Percentiles rank a stretch among this genome's conserved stretches.
Conservation (phyloP, 1,284 basidiomycete species). For the Ustilago curta region DNA sequence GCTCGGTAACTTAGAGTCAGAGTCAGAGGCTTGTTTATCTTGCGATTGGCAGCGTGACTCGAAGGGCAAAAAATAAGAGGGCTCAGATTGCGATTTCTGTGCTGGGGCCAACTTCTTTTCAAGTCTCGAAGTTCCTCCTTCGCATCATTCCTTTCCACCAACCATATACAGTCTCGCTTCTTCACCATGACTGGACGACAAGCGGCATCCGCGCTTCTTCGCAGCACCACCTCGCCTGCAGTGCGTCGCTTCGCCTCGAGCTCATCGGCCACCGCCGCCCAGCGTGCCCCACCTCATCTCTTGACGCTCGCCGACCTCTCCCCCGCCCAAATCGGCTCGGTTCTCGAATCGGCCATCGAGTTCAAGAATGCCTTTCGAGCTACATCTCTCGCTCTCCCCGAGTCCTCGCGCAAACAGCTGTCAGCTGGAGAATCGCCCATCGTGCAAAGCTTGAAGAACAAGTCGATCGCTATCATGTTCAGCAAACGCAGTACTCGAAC, state of each 20-base stretch:
- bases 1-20: constrained; percentile 4
- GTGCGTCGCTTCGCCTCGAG: constrained; percentile 36
- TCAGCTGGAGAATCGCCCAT: constrained; percentile 38
- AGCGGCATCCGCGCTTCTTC: constrained; percentile 17
- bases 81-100: constrained; percentile 5
- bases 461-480: constrained; percentile 89
- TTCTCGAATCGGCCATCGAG: constrained; percentile 76
- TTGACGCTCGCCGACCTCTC: constrained; percentile 86
- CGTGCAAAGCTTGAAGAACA: constrained; percentile 77
- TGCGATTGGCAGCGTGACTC: constrained; percentile 15
- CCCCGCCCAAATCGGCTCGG: constrained; percentile 77
- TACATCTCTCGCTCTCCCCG: constrained; percentile 72
- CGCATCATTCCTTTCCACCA: neutral
- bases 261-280: constrained; percentile 10
- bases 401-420: constrained; percentile 40
- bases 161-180: constrained; percentile 4
- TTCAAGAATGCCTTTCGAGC: constrained; percentile 75
- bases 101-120: constrained; percentile 12
- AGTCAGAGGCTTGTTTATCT: constrained; percentile 15
- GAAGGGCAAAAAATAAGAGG: neutral
- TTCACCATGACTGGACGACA: constrained; percentile 35
- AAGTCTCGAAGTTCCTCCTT: neutral
- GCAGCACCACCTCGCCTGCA: constrained; percentile 5
- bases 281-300: constrained; percentile 69
- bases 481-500: constrained; percentile 94